Conservation (phyloP, 176 grass and related monocot species). For the Phoenix roebelenii region DNA sequence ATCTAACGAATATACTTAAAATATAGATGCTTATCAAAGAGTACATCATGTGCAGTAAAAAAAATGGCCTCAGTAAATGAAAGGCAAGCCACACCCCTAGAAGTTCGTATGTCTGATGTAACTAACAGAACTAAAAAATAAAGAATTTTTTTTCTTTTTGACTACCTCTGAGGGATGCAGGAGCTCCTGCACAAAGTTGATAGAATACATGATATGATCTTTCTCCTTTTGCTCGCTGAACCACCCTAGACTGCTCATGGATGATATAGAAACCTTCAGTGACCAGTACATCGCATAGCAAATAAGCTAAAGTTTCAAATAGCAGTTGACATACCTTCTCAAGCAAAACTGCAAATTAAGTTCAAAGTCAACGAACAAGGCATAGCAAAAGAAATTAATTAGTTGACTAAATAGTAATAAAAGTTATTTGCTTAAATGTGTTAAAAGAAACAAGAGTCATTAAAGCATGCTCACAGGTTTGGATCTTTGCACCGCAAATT, state of each 20-base stretch:
- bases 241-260: constrained; percentile 84
- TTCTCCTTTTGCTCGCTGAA: constrained; percentile 72
- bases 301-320: no score
- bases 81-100: no score
- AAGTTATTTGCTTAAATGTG: no score
- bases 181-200: constrained; percentile 87
- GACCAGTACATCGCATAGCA: not conserved
- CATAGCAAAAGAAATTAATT: not conserved
- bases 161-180: constrained; percentile 56
- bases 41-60: no score
- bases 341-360: constrained; percentile 66
- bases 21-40: no score
- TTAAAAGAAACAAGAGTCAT: no score
- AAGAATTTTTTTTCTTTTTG: no score
- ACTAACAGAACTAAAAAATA: no score
- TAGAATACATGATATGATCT: constrained; percentile 98
- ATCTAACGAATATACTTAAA: no score
- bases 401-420: not conserved
- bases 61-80: no score
- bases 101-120: no score
- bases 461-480: constrained; percentile 58
- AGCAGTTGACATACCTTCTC: constrained; percentile 68
- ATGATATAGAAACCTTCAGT: constrained; percentile 17
- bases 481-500: constrained; percentile 89
- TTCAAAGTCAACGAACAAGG: constrained; percentile 16